These are phyloP conservation scores for Kalaharituber pfeilii DNA, from an alignment of 2,329 filamentous ascomycete genomes.

Conservation along the genomic window DNA sequence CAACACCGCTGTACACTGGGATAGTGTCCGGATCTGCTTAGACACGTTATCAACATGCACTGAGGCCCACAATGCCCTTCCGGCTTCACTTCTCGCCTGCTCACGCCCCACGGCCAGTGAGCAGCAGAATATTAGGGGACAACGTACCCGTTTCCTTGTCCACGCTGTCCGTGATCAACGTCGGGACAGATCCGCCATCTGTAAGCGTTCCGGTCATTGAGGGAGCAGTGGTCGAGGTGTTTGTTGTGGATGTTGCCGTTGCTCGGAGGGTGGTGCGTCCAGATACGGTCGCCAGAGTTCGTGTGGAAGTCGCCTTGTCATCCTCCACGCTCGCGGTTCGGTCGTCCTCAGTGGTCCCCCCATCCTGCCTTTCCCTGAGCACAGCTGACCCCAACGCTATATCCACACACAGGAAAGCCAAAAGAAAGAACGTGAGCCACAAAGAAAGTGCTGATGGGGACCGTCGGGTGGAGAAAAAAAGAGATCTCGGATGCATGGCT, in stretches of 20 bases:
- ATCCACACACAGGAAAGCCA: conserved; percentile 5
- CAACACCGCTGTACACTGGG: conserved; percentile 17
- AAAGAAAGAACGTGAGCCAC: background rate
- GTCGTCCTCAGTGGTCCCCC: too few species aligned
- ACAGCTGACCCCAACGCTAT: conserved; percentile 9
- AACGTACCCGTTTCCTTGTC: background rate
- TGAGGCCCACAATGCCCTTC: background rate
- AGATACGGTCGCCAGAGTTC: too few species aligned
- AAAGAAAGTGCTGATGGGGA: background rate
- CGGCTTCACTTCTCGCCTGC: background rate
- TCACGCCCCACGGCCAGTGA: background rate
- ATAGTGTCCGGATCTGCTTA: background rate
- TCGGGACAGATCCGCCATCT: background rate
- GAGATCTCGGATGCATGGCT: background rate
- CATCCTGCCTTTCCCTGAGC: conserved; percentile 7
- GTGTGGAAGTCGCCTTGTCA: too few species aligned
- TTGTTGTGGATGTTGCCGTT: too few species aligned
- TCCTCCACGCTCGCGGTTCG: too few species aligned
- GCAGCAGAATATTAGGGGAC: background rate
- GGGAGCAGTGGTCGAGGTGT: too few species aligned
- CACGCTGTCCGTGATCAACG: background rate
- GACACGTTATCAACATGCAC: background rate
- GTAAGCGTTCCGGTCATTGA: too few species aligned
- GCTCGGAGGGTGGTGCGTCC: too few species aligned
- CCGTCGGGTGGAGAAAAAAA: background rate